Conservation (phyloP, 2,329 filamentous ascomycete genomes). For the Pyrenochaeta sp. region DNA sequence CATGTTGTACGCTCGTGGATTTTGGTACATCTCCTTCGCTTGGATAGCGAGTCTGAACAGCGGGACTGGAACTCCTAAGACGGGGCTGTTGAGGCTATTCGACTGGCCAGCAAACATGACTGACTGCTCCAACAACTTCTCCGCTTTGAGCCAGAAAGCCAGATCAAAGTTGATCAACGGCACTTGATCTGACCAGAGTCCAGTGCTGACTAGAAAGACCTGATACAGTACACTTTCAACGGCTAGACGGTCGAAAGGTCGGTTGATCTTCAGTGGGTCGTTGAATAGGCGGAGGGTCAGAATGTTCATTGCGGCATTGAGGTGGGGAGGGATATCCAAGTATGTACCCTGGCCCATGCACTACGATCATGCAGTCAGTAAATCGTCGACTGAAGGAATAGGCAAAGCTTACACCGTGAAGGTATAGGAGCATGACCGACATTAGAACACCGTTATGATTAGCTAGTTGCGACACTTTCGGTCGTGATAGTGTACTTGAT, state of each 20-base stretch:
- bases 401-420: slow-evolving; percentile 18
- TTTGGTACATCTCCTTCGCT: slow-evolving; percentile 18
- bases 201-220: slow-evolving; percentile 25
- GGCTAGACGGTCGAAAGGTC: slow-evolving; percentile 22
- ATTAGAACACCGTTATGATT: slow-evolving; percentile 19
- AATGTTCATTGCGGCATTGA: slow-evolving; percentile 19
- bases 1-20: background rate
- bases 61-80: slow-evolving; percentile 20
- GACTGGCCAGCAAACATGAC: slow-evolving; percentile 17
- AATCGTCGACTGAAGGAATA: background rate
- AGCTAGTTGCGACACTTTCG: slow-evolving; percentile 6
- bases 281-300: slow-evolving; percentile 17
- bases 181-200: slow-evolving; percentile 22
- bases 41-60: slow-evolving; percentile 23
- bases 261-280: slow-evolving; percentile 1
- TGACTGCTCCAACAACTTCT: slow-evolving; percentile 13
- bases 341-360: slow-evolving; percentile 21
- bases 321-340: slow-evolving; percentile 21
- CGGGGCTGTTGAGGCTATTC: slow-evolving; percentile 22
- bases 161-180: slow-evolving; percentile 18
- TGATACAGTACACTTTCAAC: slow-evolving; percentile 30
- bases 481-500: slow-evolving; percentile 3
- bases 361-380: slow-evolving; percentile 2
- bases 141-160: slow-evolving; percentile 21
- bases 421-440: slow-evolving; percentile 23